Percentiles rank a stretch among this genome's conserved stretches.
Conservation (phyloP, 2,329 filamentous ascomycete genomes). For the Epichloe sylvatica region DNA sequence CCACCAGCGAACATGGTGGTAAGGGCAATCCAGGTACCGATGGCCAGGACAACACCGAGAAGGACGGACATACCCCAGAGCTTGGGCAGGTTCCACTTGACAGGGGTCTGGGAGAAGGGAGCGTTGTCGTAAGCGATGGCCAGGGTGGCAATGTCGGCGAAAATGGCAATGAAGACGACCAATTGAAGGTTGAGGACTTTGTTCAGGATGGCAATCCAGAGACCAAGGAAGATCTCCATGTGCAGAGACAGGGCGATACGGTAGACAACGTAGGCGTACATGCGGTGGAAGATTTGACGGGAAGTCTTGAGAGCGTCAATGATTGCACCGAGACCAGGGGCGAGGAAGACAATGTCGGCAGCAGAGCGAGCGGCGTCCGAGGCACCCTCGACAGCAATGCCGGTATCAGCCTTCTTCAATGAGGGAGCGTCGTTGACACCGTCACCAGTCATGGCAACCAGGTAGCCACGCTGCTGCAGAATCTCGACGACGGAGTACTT, state of each 20-base stretch:
- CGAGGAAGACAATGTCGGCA: constrained; percentile 87
- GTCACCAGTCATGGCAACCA: constrained; percentile 92
- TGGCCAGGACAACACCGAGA: constrained; percentile 65
- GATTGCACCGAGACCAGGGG: constrained; percentile 79
- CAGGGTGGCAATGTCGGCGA: constrained; percentile 81
- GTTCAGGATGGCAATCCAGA: constrained; percentile 86
- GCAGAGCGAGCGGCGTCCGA: constrained; percentile 84
- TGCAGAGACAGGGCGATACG: constrained; percentile 86
- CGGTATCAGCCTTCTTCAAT: constrained; percentile 89
- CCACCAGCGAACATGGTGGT: constrained; percentile 65
- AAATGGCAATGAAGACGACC: constrained; percentile 89
- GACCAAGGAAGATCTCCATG: constrained; percentile 78
- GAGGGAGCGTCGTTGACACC: constrained; percentile 91
- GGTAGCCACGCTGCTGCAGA: constrained; percentile 81
- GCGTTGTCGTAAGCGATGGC: constrained; percentile 91
- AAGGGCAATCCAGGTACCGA: constrained; percentile 79
- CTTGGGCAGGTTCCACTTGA: constrained; percentile 92
- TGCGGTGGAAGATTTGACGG: constrained; percentile 89
- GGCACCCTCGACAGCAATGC: constrained; percentile 86
- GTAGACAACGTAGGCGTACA: constrained; percentile 94
- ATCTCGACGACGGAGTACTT: constrained; percentile 93
- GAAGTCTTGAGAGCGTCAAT: constrained; percentile 88
- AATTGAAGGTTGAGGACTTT: constrained; percentile 70
- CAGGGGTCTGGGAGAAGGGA: constrained; percentile 69
- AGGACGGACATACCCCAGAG: constrained; percentile 86